Evolutionary conservation across 805 yeast species (phyloP), one percentile per base, ranked within the genome.

Genomic region (Kluyveromyces aestuarii): DNA sequence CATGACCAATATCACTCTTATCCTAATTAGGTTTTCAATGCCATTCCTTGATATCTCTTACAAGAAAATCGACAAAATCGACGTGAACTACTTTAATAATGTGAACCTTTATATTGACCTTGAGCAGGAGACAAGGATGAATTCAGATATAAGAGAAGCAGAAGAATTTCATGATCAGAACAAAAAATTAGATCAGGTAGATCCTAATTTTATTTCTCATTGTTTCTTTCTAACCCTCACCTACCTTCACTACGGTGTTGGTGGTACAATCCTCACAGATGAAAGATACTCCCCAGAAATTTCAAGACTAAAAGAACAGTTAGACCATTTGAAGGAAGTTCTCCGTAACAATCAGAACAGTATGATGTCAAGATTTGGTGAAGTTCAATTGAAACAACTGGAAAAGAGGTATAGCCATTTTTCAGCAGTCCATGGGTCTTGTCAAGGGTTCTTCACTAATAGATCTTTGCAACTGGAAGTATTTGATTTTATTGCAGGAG

Each of bases 201-300:
- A 64, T 52, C 63, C 75, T 27, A 91, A 93, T 59, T 93, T 93
- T 63, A 87, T 93, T n/a, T 81, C 96, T 8, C 93, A 91, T 55
- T 84, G 95, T 58, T 93, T 89, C 65, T 93, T 75, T 59, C 63
- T 93, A 48, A 80, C 90, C 6, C 71, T 84, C 46, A 81, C 95
- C 0, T 89, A 84, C 62, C 66, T 87, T 44, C 90, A 91, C 55
- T 93, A 85, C 67, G 99, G 98, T 40, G 70, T 87, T 40, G 95
- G 95, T 21, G 98, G 97, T 45, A 68, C 84, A 0, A 67, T 76
- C 49, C 73, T 79, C 41, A 72, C 71, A 42, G 78, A 80, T 51
- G 80, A 77, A 41, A 78, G 82, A 50, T 59, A 82, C 33, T 70
- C 75, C 14, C 77, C 76, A 53, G 72, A 76, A 51, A 65, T 81